A percentile compares a stretch with the other conserved stretches of the same genome.
Evolutionary conservation across 345 rosid species (phyloP).

Genomic region (Ceriops zippeliana): DNA sequence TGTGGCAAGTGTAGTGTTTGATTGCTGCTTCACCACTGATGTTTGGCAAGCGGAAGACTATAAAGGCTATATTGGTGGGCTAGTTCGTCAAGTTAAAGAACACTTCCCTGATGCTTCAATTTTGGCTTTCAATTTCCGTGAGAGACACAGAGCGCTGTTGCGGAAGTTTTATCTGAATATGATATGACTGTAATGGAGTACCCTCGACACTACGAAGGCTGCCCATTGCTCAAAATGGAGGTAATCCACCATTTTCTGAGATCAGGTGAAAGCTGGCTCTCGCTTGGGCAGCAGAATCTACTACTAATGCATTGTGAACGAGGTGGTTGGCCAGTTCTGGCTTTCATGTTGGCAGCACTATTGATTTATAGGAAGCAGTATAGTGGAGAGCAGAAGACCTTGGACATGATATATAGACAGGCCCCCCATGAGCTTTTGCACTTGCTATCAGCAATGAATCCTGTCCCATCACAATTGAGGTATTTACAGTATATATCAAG

Average conservation of each 20-base stretch:
- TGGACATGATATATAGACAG: conserved; percentile 89
- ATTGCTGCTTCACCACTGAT: conserved; percentile 79
- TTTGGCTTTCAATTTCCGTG: conserved; percentile 88
- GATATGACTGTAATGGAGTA: conserved; percentile 95
- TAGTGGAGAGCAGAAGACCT: conserved; percentile 75
- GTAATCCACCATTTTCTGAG: conserved; percentile 85
- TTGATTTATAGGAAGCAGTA: conserved; percentile 81
- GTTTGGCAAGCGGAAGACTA: conserved; percentile 60
- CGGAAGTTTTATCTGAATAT: conserved; percentile 56
- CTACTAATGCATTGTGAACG: conserved; percentile 84
- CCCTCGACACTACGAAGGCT: conserved; percentile 90
- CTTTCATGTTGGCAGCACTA: conserved; percentile 77
- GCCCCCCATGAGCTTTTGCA: conserved; percentile 88
- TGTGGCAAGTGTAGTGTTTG: conserved; percentile 55
- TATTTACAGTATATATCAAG: conserved; percentile 87
- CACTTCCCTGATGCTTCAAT: conserved; percentile 76
- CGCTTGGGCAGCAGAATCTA: conserved; percentile 71
- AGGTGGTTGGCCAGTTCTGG: conserved; percentile 88
- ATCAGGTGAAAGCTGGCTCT: conserved; percentile 94
- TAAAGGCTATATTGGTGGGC: conserved; percentile 56
- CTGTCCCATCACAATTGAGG: conserved; percentile 79
- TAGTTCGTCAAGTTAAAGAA: conserved; percentile 63
- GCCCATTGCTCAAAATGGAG: conserved; percentile 80
- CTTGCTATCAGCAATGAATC: conserved; percentile 72
- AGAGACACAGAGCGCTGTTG: conserved; percentile 53